Evolutionary conservation across 2,329 filamentous ascomycete species (phyloP).

Genomic region (Arthrobotrys entomopaga): DNA sequence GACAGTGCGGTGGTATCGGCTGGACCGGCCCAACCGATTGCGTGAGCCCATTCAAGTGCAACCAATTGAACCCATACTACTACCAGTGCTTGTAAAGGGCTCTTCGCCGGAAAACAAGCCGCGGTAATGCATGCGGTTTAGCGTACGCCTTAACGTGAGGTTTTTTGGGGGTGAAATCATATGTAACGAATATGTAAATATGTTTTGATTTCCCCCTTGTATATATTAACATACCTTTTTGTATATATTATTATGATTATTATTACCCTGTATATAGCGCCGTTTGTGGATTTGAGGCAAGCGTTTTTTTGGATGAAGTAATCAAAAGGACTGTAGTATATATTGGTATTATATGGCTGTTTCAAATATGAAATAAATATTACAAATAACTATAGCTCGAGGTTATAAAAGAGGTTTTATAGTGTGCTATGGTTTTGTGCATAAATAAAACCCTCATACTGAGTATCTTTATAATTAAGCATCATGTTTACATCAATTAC

Average conservation of each 20-base stretch:
- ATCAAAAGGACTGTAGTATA: not conserved
- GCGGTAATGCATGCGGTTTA: too few relatives aligned
- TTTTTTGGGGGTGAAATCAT: not conserved
- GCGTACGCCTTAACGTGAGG: not conserved
- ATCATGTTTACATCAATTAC: too few relatives aligned
- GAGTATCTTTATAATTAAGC: too few relatives aligned
- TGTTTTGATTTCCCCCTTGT: not conserved
- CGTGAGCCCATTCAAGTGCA: constrained; percentile 52
- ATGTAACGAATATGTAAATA: not conserved
- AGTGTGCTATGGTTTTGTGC: too few relatives aligned
- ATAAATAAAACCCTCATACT: too few relatives aligned
- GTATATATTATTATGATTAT: constrained; percentile 1
- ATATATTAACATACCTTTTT: constrained; percentile 1
- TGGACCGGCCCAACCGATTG: constrained; percentile 55
- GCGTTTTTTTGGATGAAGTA: not conserved
- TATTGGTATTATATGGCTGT: not conserved
- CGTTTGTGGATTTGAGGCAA: too few relatives aligned
- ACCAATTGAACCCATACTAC: constrained; percentile 56
- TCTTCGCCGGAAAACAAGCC: not conserved
- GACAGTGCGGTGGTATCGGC: constrained; percentile 49
- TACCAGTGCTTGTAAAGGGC: constrained; percentile 57
- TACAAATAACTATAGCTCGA: too few relatives aligned
- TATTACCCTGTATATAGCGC: constrained; percentile 10
- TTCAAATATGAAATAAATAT: not conserved
- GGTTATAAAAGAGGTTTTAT: too few relatives aligned